Conservation (phyloP, 108 stramenopile species). For the Cyclotella baltica region DNA sequence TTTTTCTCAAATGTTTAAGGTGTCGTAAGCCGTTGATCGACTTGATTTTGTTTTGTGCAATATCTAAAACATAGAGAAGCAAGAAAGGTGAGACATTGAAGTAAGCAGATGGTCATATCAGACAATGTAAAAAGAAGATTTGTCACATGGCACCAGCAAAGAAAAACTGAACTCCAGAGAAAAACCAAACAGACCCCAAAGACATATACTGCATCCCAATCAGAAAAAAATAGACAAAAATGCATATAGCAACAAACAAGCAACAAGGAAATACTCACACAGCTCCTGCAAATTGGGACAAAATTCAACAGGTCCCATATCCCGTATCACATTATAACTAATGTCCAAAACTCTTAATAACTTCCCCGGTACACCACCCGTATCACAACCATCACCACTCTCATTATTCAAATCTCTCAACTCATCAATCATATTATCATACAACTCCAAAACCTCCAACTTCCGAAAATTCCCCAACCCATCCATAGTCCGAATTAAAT, state of each 20-base stretch:
- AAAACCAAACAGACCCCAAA: no score
- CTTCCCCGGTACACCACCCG: constrained; percentile 52
- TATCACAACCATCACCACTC: constrained; percentile 28
- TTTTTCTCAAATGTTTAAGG: constrained; percentile 78
- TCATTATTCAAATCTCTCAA: constrained; percentile 53
- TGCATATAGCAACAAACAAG: background rate
- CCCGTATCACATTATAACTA: constrained; percentile 92
- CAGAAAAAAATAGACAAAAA: background rate
- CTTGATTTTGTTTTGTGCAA: constrained; percentile 98
- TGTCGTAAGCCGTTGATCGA: constrained; percentile 80
- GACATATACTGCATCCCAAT: background rate
- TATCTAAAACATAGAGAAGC: no score
- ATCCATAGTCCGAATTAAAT: constrained; percentile 84
- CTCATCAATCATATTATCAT: constrained; percentile 92
- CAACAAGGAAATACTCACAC: constrained; percentile 59
- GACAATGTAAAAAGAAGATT: no score
- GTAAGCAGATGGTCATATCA: no score
- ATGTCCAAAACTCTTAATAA: constrained; percentile 82
- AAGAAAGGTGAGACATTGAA: no score
- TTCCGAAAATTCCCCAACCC: constrained; percentile 65
- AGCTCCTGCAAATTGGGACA: constrained; percentile 82
- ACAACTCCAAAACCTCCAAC: constrained; percentile 89
- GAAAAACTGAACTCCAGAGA: no score
- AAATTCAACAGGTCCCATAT: constrained; percentile 76
- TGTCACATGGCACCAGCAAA: no score